A percentile compares a stretch with the other conserved stretches of the same genome.
These are phyloP conservation scores for Rhodotorula sp. DNA, from an alignment of 1,284 basidiomycete genomes.

Conservation along the genomic window DNA sequence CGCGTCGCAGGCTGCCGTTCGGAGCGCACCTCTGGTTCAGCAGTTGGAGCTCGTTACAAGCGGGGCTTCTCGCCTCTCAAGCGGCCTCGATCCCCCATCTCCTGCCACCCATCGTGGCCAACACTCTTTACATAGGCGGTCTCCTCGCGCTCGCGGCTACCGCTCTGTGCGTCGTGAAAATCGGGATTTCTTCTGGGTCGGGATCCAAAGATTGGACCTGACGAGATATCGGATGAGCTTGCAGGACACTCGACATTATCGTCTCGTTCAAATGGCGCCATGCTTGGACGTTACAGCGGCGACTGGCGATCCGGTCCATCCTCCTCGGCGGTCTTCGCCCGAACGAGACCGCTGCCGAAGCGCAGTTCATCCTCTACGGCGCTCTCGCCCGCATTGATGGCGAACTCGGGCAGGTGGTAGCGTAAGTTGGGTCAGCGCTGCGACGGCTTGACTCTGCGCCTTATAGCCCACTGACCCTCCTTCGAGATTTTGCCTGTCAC, in stretches of 20 bases:
- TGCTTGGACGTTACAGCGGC: background rate
- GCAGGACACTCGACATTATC: background rate
- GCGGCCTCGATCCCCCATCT: constrained; percentile 14
- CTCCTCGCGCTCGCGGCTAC: constrained; percentile 8
- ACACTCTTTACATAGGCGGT: constrained; percentile 18
- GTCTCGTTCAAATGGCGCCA: background rate
- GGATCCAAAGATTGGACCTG: too few relatives aligned
- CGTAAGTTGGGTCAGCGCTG: too few relatives aligned
- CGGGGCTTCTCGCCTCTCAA: constrained; percentile 11
- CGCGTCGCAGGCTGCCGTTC: background rate
- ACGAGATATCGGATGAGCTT: too few relatives aligned
- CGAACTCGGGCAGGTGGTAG: constrained; percentile 4
- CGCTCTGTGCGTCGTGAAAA: background rate
- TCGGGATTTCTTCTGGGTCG: too few relatives aligned
- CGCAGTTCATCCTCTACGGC: background rate
- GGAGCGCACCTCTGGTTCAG: constrained; percentile 20
- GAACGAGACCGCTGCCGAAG: background rate
- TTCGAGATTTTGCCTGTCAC: too few relatives aligned
- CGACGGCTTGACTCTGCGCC: too few relatives aligned
- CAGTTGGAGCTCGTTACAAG: constrained; percentile 20
- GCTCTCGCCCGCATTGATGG: constrained; percentile 1
- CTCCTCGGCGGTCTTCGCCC: background rate
- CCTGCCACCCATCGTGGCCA: constrained; percentile 15
- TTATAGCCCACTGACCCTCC: too few relatives aligned
- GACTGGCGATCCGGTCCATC: background rate